Base-by-base conservation (phyloP, 257 asterid species). In the Nemophila menziesii region DNA sequence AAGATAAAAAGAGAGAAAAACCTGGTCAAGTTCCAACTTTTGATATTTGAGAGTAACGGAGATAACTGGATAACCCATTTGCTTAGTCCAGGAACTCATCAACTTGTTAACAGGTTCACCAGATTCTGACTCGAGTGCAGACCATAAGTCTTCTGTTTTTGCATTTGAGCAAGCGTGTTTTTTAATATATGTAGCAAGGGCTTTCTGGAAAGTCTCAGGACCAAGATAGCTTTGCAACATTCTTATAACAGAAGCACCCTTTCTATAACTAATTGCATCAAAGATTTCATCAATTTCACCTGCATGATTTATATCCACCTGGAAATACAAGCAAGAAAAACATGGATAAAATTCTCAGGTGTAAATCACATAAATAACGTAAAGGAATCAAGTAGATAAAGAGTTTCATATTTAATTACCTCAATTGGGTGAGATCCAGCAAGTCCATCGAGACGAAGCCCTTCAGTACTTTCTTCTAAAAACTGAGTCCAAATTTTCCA, bases 401-500 rank as follows among this genome's bases (percentile, higher is more conserved):
- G 36, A 7, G 12, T 2, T 6, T 14, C 17, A n/a, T 29, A 23
- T 26, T 11, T 22, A 45, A 19, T 53, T 43, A 60, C 72, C 77
- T 64, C 77, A 12, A 69, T 64, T 33, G 69, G 72, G 54, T 70
- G 77, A 22, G 77, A 70, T 54, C 65, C 60, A 56, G 54, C 63
- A 50, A 69, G 60, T 18, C 66, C 68, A 64, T 69, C 77, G 60
- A 64, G 54, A 15, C 16, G 44, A 45, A 69, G 50, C 16, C 77
- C 73, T 11, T 13, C 55, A 8, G 26, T 44, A 4, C 43, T 65
- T 37, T 56, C 64, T 22, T 49, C 58, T 46, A 65, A 69, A 50
- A 70, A 70, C 5, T 17, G 67, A 37, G 59, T 57, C 77, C 77
- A 65, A 54, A 70, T 61, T 60, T 70, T 57, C 77, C 73, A 70